Conservation (phyloP, 768 basidiomycete species). For the Pisolithus sp. region DNA sequence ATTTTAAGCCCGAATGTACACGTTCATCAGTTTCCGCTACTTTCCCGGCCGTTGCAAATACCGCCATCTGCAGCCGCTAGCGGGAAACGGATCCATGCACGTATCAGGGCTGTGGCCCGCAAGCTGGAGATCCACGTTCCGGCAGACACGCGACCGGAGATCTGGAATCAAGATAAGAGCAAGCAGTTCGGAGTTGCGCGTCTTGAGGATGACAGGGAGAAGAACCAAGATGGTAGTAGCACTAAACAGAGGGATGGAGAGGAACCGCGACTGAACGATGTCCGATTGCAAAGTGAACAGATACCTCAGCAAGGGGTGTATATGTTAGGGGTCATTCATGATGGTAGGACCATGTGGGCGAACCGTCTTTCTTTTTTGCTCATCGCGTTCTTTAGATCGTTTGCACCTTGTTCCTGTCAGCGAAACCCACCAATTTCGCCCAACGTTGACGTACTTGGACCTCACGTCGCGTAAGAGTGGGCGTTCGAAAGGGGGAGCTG, state of each 20-base stretch:
- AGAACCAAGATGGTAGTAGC: constrained; percentile 53
- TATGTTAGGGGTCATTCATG: constrained; percentile 70
- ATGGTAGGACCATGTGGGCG: constrained; percentile 41
- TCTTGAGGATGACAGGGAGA: constrained; percentile 71
- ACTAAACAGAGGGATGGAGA: constrained; percentile 41
- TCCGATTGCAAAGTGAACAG: constrained; percentile 68
- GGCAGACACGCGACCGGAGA: constrained; percentile 71
- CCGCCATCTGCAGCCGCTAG: constrained; percentile 68
- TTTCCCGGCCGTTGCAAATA: constrained; percentile 64
- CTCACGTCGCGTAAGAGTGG: constrained; percentile 57
- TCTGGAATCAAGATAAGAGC: constrained; percentile 72
- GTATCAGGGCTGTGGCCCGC: constrained; percentile 57
- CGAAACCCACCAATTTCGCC: constrained; percentile 77
- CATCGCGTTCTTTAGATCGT: constrained; percentile 39
- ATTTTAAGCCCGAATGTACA: constrained; percentile 57
- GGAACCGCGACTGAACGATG: constrained; percentile 60
- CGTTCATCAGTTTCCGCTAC: constrained; percentile 76
- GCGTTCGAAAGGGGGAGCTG: constrained; percentile 39
- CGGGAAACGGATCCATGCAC: constrained; percentile 72
- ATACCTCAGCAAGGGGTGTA: constrained; percentile 58
- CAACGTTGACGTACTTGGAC: constrained; percentile 78
- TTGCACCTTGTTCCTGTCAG: constrained; percentile 74
- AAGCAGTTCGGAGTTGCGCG: constrained; percentile 60
- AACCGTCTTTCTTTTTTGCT: constrained; percentile 5
- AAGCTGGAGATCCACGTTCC: constrained; percentile 77